Percentiles rank a stretch among this genome's conserved stretches.
These are phyloP conservation scores for Aureobasidium sp. DNA, from an alignment of 2,329 filamentous ascomycete species.

Conservation along the genomic window DNA sequence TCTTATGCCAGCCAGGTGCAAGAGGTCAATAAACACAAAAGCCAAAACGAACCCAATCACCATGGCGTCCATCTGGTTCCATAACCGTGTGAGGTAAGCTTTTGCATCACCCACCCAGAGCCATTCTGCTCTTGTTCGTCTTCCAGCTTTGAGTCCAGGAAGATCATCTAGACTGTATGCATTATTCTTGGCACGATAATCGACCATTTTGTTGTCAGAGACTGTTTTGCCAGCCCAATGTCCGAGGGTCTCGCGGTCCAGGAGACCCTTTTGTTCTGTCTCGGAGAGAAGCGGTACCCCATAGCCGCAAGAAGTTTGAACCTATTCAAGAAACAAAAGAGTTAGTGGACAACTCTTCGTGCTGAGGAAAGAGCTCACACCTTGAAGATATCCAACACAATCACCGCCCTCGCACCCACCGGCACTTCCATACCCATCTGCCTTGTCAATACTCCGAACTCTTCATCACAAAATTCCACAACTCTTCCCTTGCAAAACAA, in stretches of 20 bases:
- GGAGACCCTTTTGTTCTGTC: slow-evolving; percentile 24
- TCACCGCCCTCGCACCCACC: slow-evolving; percentile 50
- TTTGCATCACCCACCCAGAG: slow-evolving; percentile 36
- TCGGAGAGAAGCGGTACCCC: slow-evolving; percentile 47
- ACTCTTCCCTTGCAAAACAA: slow-evolving; percentile 54
- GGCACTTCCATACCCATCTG: slow-evolving; percentile 27
- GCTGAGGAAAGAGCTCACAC: slow-evolving; percentile 22
- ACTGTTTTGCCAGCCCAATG: slow-evolving; percentile 43
- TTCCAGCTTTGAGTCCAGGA: slow-evolving; percentile 48
- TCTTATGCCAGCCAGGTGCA: neutral
- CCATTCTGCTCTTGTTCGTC: slow-evolving; percentile 42
- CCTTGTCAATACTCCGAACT: slow-evolving; percentile 39
- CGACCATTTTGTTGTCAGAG: slow-evolving; percentile 41
- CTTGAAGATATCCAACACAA: slow-evolving; percentile 55
- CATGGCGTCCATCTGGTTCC: slow-evolving; percentile 21
- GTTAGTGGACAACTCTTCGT: neutral
- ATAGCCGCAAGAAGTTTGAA: slow-evolving; percentile 60
- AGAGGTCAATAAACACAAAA: slow-evolving; percentile 11
- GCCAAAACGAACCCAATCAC: slow-evolving; percentile 19
- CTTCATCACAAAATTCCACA: slow-evolving; percentile 49
- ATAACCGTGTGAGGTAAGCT: slow-evolving; percentile 16
- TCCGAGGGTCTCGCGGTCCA: slow-evolving; percentile 49
- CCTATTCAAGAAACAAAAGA: slow-evolving; percentile 20
- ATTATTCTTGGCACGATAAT: slow-evolving; percentile 53
- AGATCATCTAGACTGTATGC: slow-evolving; percentile 50